These are phyloP conservation scores for Trichosporon asahii DNA, from an alignment of 1,284 basidiomycete genomes.

Conservation along the genomic window DNA sequence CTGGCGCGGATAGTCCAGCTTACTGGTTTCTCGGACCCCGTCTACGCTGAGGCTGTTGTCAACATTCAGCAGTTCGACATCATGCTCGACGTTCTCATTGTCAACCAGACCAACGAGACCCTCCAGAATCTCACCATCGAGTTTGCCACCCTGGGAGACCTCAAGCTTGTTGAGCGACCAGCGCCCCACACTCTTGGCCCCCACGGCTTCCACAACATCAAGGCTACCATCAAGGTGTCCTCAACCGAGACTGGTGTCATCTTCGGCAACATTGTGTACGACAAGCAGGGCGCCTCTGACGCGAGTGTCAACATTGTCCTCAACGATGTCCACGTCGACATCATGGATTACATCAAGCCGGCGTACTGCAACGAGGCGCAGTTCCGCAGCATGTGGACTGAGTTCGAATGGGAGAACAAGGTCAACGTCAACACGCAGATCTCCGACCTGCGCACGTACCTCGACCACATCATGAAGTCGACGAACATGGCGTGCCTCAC, in stretches of 20 bases:
- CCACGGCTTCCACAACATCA: conserved; percentile 97
- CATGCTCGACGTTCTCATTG: conserved; percentile 87
- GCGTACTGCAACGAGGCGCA: conserved; percentile 90
- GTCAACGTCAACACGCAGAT: conserved; percentile 85
- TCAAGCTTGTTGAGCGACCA: conserved; percentile 95
- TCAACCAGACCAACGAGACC: conserved; percentile 94
- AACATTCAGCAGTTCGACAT: conserved; percentile 99
- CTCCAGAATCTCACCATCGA: conserved; percentile 96
- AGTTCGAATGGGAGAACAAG: conserved; percentile 98
- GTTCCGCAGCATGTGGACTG: conserved; percentile 97
- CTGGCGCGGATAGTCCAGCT: conserved; percentile 92
- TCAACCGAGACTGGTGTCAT: conserved; percentile 98
- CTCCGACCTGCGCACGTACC: conserved; percentile 76
- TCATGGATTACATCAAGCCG: conserved; percentile 99
- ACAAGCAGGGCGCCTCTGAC: conserved; percentile 80
- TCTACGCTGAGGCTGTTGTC: conserved; percentile 97
- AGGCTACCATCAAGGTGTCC: conserved; percentile 96
- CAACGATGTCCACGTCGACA: conserved; percentile 98
- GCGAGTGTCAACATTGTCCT: conserved; percentile 75
- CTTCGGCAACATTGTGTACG: conserved; percentile 97
- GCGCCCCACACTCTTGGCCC: conserved; percentile 89
- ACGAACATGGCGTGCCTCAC: conserved; percentile 98
- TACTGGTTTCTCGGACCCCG: conserved; percentile 96
- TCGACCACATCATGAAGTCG: conserved; percentile 83
- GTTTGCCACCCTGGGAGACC: conserved; percentile 94